These are phyloP conservation scores for Fomitopsis pulvina DNA, from an alignment of 768 basidiomycete species.

Conservation along the genomic window DNA sequence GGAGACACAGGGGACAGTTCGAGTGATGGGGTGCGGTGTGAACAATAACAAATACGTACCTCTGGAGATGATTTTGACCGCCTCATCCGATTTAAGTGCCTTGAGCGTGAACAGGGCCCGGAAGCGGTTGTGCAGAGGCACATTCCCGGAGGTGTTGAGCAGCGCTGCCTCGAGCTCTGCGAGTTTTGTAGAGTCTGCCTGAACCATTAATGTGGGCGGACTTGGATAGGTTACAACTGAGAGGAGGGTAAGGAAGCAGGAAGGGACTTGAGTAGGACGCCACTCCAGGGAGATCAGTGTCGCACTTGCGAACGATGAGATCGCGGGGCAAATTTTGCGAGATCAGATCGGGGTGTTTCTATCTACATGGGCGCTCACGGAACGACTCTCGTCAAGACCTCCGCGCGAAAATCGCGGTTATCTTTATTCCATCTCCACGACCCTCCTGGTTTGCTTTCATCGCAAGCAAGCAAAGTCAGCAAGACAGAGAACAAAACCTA, in stretches of 20 bases:
- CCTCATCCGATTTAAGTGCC: conserved; percentile 68
- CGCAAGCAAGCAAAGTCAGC: not conserved
- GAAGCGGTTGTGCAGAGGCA: conserved; percentile 82
- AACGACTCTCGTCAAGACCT: not conserved
- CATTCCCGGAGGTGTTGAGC: conserved; percentile 67
- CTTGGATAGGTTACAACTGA: conserved; percentile 1
- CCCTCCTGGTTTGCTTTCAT: not conserved
- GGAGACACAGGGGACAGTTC: no score
- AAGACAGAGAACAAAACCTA: not conserved
- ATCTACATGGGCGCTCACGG: conserved; percentile 9
- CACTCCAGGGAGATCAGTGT: conserved; percentile 14
- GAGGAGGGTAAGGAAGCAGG: no score
- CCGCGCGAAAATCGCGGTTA: conserved; percentile 7
- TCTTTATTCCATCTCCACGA: not conserved
- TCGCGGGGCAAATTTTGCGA: conserved; percentile 13
- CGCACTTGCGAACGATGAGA: conserved; percentile 22
- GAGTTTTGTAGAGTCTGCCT: conserved; percentile 28
- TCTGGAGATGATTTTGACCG: conserved; percentile 79
- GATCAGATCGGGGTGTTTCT: conserved; percentile 14
- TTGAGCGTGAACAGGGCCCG: conserved; percentile 91
- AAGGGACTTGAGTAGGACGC: conserved; percentile 3
- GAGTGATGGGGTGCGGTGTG: not conserved
- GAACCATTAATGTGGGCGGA: not conserved
- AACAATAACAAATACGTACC: conserved; percentile 35
- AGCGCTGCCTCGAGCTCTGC: conserved; percentile 64